phyloP scores from a whole-genome alignment of 2,329 filamentous ascomycete species.

The Trichoderma gracile region DNA sequence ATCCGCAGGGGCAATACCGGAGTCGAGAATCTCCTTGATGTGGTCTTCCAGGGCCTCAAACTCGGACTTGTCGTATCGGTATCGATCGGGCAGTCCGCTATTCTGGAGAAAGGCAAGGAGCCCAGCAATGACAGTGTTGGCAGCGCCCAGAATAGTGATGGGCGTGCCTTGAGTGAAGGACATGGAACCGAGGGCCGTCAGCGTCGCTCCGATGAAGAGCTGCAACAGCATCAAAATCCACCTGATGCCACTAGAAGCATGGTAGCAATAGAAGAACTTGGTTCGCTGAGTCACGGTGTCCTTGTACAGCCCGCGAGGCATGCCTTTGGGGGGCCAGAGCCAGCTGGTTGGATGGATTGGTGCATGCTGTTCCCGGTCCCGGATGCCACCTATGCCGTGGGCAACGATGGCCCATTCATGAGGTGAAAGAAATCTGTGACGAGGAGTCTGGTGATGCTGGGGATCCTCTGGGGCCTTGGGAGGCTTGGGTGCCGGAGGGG shows the following conservation, averaged over 20 bases:
- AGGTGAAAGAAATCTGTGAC: constrained; percentile 45
- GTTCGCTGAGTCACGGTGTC: constrained; percentile 49
- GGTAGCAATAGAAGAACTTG: constrained; percentile 48
- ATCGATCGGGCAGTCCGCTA: constrained; percentile 54
- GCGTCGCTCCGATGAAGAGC: constrained; percentile 49
- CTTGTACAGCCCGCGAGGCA: constrained; percentile 51
- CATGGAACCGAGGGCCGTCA: constrained; percentile 53
- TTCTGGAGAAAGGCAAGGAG: constrained; percentile 55
- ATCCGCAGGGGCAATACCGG: constrained; percentile 46
- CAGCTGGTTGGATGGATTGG: constrained; percentile 46
- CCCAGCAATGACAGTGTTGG: constrained; percentile 53
- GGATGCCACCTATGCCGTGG: constrained; percentile 49
- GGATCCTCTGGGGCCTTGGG: constrained; percentile 26
- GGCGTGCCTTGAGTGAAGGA: constrained; percentile 40
- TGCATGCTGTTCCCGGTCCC: constrained; percentile 46
- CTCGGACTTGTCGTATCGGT: constrained; percentile 51
- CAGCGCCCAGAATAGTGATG: constrained; percentile 52
- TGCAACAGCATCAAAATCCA: constrained; percentile 53
- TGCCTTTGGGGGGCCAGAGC: constrained; percentile 50
- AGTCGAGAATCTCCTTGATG: constrained; percentile 52
- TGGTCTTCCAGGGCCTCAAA: constrained; percentile 53
- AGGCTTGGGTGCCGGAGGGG: background rate
- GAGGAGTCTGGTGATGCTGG: constrained; percentile 29
- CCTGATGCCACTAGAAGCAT: constrained; percentile 44
- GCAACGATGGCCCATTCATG: constrained; percentile 51